These are phyloP conservation scores for Fusarium irregulare DNA, from an alignment of 2,329 filamentous ascomycete genomes.

Conservation along the genomic window DNA sequence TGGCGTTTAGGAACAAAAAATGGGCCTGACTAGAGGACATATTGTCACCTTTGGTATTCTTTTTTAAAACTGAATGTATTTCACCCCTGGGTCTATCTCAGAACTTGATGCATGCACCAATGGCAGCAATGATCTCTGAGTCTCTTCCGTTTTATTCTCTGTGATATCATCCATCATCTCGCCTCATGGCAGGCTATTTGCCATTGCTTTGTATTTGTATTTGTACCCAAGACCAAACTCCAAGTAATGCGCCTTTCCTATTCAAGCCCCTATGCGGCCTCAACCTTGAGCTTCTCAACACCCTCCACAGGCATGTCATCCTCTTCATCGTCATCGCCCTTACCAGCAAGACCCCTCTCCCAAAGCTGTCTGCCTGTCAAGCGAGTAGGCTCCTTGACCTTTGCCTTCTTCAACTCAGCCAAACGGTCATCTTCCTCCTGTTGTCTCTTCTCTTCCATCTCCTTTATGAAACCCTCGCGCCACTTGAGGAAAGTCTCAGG, in stretches of 20 bases:
- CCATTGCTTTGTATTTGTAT: conserved; percentile 29
- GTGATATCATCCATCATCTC: conserved; percentile 23
- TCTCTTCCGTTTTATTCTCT: conserved; percentile 3
- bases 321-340: conserved; percentile 74
- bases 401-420: conserved; percentile 85
- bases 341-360: conserved; percentile 78
- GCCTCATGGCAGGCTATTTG: conserved; percentile 14
- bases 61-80: conserved; percentile 34
- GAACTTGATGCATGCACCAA: conserved; percentile 16
- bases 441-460: conserved; percentile 80
- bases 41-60: conserved; percentile 35
- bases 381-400: conserved; percentile 77
- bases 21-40: conserved; percentile 37
- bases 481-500: conserved; percentile 85
- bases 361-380: conserved; percentile 81
- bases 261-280: conserved; percentile 53
- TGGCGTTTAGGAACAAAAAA: conserved; percentile 44
- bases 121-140: neutral
- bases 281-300: conserved; percentile 78
- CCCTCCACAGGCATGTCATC: conserved; percentile 72
- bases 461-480: conserved; percentile 80
- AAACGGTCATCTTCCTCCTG: conserved; percentile 79
- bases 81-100: conserved; percentile 39
- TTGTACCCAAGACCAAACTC: conserved; percentile 44
- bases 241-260: conserved; percentile 39